Percentiles rank a stretch among this genome's conserved stretches.
phyloP scores from a whole-genome alignment of 164 flowering plant genomes.

The Dillenia suffruticosa region DNA sequence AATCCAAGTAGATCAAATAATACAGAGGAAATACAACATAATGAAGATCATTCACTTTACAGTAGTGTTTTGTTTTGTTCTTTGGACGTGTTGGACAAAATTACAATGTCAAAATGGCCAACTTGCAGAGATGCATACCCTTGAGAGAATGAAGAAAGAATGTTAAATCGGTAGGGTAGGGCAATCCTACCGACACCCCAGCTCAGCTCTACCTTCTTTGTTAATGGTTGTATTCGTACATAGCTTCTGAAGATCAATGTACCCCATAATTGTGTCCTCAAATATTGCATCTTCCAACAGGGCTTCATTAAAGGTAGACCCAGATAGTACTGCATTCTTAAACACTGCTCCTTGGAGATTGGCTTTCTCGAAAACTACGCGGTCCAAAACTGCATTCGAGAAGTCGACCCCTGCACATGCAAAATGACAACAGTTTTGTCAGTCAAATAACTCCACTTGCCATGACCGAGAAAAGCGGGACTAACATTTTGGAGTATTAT shows the following conservation, averaged over 20 bases:
- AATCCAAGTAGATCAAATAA: too few relatives aligned
- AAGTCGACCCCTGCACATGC: conserved; percentile 62
- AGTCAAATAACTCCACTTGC: neutral
- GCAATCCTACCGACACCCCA: conserved; percentile 67
- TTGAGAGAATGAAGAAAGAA: too few relatives aligned
- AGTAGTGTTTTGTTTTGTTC: too few relatives aligned
- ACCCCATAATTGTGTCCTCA: conserved; percentile 95
- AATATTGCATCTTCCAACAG: conserved; percentile 66
- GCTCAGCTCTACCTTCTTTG: conserved; percentile 51
- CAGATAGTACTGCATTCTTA: conserved; percentile 75
- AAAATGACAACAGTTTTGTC: neutral
- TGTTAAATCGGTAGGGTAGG: too few relatives aligned
- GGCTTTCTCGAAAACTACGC: conserved; percentile 84
- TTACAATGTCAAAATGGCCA: too few relatives aligned
- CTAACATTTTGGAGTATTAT: too few relatives aligned
- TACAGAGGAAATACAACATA: too few relatives aligned
- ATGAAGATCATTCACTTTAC: too few relatives aligned
- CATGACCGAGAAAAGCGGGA: too few relatives aligned
- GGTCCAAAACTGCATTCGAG: conserved; percentile 84
- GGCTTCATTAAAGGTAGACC: conserved; percentile 80
- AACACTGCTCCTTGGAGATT: conserved; percentile 80
- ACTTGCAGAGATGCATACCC: too few relatives aligned
- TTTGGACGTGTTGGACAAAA: too few relatives aligned
- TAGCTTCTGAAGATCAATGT: conserved; percentile 90
- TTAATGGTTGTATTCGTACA: conserved; percentile 56